phyloP scores from a whole-genome alignment of 2,329 filamentous ascomycete species.

The Fusarium floridanum region DNA sequence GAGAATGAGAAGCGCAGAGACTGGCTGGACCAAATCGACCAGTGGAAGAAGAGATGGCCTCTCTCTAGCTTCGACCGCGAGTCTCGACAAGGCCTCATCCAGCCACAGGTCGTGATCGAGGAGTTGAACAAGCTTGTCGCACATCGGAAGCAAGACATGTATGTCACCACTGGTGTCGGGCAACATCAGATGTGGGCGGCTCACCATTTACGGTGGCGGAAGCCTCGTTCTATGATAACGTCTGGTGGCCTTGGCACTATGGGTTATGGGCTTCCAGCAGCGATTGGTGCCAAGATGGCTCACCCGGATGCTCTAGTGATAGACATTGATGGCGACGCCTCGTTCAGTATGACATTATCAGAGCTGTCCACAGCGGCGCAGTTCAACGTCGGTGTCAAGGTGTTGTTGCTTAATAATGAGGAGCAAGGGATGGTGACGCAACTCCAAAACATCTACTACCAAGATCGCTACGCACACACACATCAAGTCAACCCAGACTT shows the following conservation, averaged over 20 bases:
- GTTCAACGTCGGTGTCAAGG: constrained; percentile 96
- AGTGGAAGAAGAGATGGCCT: constrained; percentile 94
- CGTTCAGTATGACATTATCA: constrained; percentile 98
- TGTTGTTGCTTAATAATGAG: constrained; percentile 96
- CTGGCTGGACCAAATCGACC: constrained; percentile 91
- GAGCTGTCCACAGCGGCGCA: constrained; percentile 93
- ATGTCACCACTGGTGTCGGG: constrained; percentile 94
- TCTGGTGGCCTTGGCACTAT: constrained; percentile 90
- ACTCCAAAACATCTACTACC: constrained; percentile 98
- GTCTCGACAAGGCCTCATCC: constrained; percentile 82
- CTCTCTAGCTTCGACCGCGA: constrained; percentile 84
- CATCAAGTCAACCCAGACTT: constrained; percentile 98
- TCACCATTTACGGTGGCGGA: constrained; percentile 94
- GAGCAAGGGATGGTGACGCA: constrained; percentile 98
- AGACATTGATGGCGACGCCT: constrained; percentile 97
- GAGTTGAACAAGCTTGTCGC: constrained; percentile 88
- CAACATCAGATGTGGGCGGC: constrained; percentile 99
- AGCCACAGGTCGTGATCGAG: constrained; percentile 93
- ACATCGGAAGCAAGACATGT: constrained; percentile 82
- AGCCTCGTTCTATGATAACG: constrained; percentile 94
- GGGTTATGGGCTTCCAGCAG: constrained; percentile 94
- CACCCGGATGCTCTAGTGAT: constrained; percentile 84
- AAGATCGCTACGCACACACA: constrained; percentile 91
- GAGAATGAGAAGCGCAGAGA: constrained; percentile 71
- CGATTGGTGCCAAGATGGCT: constrained; percentile 92